Evolutionary conservation across 768 basidiomycete species (phyloP), one percentile per base, ranked within the genome.

Genomic region (Lentinula boryana): DNA sequence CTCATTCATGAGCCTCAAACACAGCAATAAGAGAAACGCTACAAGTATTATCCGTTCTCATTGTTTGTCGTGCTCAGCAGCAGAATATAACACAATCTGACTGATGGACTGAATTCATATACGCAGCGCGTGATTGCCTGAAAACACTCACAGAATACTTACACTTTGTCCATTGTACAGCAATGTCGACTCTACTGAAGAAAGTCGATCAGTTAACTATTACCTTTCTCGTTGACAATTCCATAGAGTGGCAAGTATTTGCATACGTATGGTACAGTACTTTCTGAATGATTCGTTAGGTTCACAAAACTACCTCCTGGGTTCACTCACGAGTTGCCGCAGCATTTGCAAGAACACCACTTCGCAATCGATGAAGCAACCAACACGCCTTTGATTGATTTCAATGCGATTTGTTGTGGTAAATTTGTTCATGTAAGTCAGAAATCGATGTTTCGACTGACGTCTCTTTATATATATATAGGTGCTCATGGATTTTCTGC

Each of bases 401-500:
- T 93, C 52, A 84, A 91, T 66, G 79, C 84, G 52, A 90, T 86
- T 68, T 85, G 84, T 63, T 85, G 84, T 78, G 88, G 76, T 87
- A 77, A 13, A 10, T 41, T 53, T 7, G 15, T 13, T 16, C 38
- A 10, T 21, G 9, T 21, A 15, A 9, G 18, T 21, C 46, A 48
- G 46, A 5, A 27, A 9, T 8, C 18, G 4, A 12, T 23, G 46
- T 23, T 48, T n/a, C 46, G 18, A 18, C 32, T 38, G 32, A 53
- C 51, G 3, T 53, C 51, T n/a, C 32, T 33, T 32, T 33, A 44
- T 31, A 13, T 38, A 23, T 56, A 23, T 61, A 27, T 38, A 86
- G 90, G 90, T 4, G 91, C 91, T 1, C 92, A 94, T 74, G 92
- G 92, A 1, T 88, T 94, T 66, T 83, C 91, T n/a, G 86, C 84